These are phyloP conservation scores for Royoungia palumana DNA, from an alignment of 768 basidiomycete genomes.

Conservation along the genomic window DNA sequence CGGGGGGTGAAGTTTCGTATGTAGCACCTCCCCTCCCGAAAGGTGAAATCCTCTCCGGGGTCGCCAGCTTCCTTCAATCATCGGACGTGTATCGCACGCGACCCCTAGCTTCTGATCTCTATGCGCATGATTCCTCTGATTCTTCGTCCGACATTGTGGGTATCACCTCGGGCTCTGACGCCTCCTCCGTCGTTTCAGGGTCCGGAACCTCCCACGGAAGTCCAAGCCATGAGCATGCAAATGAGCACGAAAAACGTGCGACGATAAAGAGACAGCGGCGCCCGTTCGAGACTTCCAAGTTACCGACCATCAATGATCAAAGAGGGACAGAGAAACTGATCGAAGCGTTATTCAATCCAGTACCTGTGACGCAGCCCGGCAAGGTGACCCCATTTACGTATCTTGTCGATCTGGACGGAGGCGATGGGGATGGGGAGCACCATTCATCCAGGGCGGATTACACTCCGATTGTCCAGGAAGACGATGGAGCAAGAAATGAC, in stretches of 20 bases:
- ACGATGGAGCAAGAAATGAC: not conserved
- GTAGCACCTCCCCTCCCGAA: constrained; percentile 66
- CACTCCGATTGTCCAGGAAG: not conserved
- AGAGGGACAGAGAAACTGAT: constrained; percentile 71
- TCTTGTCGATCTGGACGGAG: constrained; percentile 28
- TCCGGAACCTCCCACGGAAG: not conserved
- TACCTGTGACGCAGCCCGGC: constrained; percentile 36
- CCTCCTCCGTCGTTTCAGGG: constrained; percentile 21
- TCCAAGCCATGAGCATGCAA: not conserved
- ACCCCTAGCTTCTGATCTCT: constrained; percentile 50
- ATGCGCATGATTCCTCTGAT: constrained; percentile 20
- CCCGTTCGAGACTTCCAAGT: constrained; percentile 32
- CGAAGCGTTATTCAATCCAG: constrained; percentile 78
- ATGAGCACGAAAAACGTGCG: not conserved
- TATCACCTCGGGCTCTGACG: constrained; percentile 12
- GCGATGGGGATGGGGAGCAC: constrained; percentile 11
- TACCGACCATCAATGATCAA: constrained; percentile 55
- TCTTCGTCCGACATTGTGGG: constrained; percentile 28
- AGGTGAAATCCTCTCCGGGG: constrained; percentile 68
- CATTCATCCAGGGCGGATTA: not conserved
- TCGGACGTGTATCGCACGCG: constrained; percentile 52
- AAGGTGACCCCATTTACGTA: constrained; percentile 37
- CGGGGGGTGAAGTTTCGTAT: constrained; percentile 54
- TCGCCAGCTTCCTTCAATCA: constrained; percentile 55
- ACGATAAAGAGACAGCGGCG: constrained; percentile 21